phyloP scores from a whole-genome alignment of 208 protist species.

The Strigomonas oncopelti region DNA sequence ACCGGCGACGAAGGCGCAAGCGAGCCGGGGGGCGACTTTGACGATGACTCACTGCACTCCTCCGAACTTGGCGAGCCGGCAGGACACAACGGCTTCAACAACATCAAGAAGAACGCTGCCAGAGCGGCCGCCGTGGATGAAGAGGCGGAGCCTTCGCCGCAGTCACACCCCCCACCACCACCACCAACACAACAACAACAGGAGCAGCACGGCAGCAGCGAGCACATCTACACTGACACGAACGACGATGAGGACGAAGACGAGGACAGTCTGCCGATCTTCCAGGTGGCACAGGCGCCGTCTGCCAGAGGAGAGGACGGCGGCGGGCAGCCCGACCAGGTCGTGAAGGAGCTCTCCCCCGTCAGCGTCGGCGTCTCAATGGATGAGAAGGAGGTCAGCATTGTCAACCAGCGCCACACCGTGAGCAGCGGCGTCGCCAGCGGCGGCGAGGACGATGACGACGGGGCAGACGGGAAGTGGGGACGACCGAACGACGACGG shows the following conservation, averaged over 20 bases:
- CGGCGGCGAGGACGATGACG: background rate
- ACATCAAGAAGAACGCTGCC: background rate
- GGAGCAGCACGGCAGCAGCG: background rate
- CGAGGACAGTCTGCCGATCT: background rate
- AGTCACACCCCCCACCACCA: background rate
- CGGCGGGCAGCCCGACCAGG: background rate
- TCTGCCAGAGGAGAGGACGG: background rate
- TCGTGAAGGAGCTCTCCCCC: background rate
- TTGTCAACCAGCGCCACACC: background rate
- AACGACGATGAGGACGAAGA: constrained; percentile 4
- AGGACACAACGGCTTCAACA: background rate
- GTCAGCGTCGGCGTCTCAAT: background rate
- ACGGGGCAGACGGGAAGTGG: background rate
- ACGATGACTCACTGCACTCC: constrained; percentile 7
- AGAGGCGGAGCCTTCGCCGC: background rate
- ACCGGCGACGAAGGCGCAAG: background rate
- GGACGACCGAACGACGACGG: background rate
- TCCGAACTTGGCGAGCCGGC: background rate
- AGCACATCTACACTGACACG: too few species aligned
- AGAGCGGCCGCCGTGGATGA: background rate
- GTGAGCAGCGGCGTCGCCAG: background rate
- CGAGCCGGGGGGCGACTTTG: background rate
- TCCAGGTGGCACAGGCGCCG: background rate
- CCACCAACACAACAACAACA: background rate
- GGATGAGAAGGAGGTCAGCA: constrained; percentile 9